Evolutionary conservation across 225 moss, liverwort and hornwort genomes (phyloP).

Genomic region (Bryum argenteum): DNA sequence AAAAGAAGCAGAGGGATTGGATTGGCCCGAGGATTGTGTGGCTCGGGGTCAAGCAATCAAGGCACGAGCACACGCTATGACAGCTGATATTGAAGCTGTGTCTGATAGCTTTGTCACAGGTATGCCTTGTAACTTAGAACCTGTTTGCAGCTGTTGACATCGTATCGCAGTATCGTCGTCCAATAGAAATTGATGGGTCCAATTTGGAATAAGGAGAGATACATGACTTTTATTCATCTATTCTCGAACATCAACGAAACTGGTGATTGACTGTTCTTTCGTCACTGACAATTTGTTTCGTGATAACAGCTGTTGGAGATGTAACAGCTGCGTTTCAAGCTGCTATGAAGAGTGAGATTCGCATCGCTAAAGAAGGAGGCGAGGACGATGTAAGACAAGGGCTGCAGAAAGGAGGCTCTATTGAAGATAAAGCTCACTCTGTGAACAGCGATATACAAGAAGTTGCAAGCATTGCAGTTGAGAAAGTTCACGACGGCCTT

Average conservation of each 20-base stretch:
- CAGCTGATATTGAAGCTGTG: constrained; percentile 86
- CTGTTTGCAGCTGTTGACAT: constrained; percentile 7
- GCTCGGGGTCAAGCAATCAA: constrained; percentile 77
- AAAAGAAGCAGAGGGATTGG: constrained; percentile 62
- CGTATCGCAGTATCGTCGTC: neutral
- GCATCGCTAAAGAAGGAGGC: constrained; percentile 59
- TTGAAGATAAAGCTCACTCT: constrained; percentile 77
- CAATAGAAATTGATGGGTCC: constrained; percentile 2
- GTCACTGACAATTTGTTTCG: constrained; percentile 26
- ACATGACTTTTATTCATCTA: neutral
- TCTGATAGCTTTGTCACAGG: constrained; percentile 94
- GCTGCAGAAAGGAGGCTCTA: constrained; percentile 71
- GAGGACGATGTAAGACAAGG: constrained; percentile 73
- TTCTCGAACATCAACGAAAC: constrained; percentile 10
- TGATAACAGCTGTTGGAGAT: constrained; percentile 67
- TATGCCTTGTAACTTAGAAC: constrained; percentile 26
- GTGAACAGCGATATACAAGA: constrained; percentile 79
- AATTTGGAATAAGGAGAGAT: constrained; percentile 1
- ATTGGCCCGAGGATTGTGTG: constrained; percentile 82
- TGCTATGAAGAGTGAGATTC: constrained; percentile 73
- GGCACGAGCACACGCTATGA: constrained; percentile 78
- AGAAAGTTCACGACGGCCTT: constrained; percentile 93
- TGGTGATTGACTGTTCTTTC: constrained; percentile 3
- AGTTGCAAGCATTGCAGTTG: constrained; percentile 83
- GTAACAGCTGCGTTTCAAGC: constrained; percentile 86